phyloP scores from a whole-genome alignment of 768 basidiomycete genomes.

The Serendipita indica region DNA sequence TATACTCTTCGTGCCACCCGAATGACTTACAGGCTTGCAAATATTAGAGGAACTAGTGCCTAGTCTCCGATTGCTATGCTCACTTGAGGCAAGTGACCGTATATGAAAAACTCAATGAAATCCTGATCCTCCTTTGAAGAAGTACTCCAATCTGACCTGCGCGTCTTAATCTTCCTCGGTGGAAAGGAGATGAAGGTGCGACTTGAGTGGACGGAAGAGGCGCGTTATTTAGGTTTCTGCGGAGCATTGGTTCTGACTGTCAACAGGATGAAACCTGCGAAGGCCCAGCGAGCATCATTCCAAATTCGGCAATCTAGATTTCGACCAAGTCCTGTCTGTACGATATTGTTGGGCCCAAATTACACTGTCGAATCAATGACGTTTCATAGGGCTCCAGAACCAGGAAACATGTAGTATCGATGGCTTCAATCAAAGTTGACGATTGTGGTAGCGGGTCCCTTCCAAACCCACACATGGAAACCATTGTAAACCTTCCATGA shows the following conservation, averaged over 20 bases:
- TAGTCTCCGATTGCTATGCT: conserved; percentile 1
- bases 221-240: neutral
- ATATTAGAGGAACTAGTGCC: neutral
- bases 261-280: neutral
- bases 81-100: neutral
- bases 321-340: too few relatives aligned
- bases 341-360: too few relatives aligned
- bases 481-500: too few relatives aligned
- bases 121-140: neutral
- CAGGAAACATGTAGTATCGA: too few relatives aligned
- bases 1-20: neutral
- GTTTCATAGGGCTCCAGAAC: too few relatives aligned
- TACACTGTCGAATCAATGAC: too few relatives aligned
- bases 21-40: too few relatives aligned
- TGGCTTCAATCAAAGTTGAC: too few relatives aligned
- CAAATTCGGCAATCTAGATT: neutral
- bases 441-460: too few relatives aligned
- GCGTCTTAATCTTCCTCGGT: conserved; percentile 7
- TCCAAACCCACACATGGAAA: too few relatives aligned
- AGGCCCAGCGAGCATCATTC: neutral
- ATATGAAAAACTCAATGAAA: neutral
- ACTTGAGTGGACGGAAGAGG: conserved; percentile 10
- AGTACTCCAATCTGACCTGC: conserved; percentile 4
- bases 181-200: neutral
- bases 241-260: neutral